Evolutionary conservation across 768 basidiomycete genomes (phyloP).

Genomic region (Leucosporidium yakuticum): DNA sequence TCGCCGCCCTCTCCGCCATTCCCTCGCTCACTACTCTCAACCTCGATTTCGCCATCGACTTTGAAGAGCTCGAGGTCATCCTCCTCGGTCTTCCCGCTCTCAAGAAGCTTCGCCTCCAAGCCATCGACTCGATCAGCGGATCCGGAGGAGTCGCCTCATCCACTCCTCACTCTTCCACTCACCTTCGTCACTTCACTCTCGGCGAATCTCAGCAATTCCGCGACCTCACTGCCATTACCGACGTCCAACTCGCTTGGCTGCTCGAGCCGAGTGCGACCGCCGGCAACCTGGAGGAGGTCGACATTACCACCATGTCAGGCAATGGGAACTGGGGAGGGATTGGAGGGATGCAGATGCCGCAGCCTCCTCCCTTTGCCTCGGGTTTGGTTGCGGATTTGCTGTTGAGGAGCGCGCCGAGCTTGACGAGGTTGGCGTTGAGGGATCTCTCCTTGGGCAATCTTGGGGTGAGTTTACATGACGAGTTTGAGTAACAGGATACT

Average conservation of each 20-base stretch:
- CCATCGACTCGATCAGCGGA: constrained; percentile 3
- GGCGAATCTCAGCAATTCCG: neutral
- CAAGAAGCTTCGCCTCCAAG: constrained; percentile 2
- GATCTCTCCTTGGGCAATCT: neutral
- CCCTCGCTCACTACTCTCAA: neutral
- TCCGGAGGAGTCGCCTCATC: constrained; percentile 3
- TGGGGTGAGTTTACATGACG: too few species aligned
- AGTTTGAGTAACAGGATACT: neutral
- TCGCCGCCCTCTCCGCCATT: constrained; percentile 10
- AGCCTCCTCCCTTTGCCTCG: constrained; percentile 16
- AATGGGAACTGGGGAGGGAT: neutral
- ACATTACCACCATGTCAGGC: neutral
- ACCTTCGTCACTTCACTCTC: constrained; percentile 5
- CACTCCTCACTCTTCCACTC: constrained; percentile 7
- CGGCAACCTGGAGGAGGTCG: constrained; percentile 2
- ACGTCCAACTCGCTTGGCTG: constrained; percentile 13
- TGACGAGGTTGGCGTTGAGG: constrained; percentile 8
- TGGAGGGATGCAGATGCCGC: neutral
- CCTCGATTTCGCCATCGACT: constrained; percentile 14
- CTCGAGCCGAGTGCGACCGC: constrained; percentile 19
- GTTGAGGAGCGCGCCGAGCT: neutral
- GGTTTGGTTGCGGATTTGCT: constrained; percentile 17
- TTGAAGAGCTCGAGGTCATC: constrained; percentile 23
- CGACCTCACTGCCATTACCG: constrained; percentile 5
- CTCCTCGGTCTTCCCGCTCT: constrained; percentile 9